phyloP scores from a whole-genome alignment of 2,329 filamentous ascomycete species.

The Colletotrichum orbiculare region DNA sequence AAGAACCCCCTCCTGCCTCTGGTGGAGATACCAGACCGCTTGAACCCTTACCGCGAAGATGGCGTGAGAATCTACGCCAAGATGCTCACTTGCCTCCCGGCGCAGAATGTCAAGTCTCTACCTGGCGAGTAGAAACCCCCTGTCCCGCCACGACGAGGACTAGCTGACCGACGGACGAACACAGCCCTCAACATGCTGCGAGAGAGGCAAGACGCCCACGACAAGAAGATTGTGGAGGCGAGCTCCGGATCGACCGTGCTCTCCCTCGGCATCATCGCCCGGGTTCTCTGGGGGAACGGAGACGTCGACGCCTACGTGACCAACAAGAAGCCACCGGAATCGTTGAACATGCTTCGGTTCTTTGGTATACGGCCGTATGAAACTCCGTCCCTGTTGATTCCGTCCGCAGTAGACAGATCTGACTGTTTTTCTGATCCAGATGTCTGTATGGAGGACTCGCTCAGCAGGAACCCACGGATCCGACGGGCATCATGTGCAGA shows the following conservation, averaged over 20 bases:
- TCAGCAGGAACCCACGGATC: slow-evolving; percentile 47
- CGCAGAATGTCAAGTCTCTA: slow-evolving; percentile 71
- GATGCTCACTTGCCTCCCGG: slow-evolving; percentile 71
- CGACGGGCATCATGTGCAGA: slow-evolving; percentile 46
- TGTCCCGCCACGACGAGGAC: neutral
- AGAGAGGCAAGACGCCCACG: neutral
- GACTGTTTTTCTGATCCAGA: slow-evolving; percentile 31
- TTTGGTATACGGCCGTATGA: slow-evolving; percentile 40
- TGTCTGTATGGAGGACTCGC: slow-evolving; percentile 47
- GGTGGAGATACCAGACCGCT: slow-evolving; percentile 65
- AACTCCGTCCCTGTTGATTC: too few relatives aligned
- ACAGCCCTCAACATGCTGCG: slow-evolving; percentile 23
- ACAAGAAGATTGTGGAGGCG: slow-evolving; percentile 24
- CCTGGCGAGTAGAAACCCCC: slow-evolving; percentile 54
- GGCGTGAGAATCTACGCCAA: slow-evolving; percentile 72
- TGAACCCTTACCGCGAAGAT: slow-evolving; percentile 68
- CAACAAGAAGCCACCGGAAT: slow-evolving; percentile 57
- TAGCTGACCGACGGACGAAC: neutral
- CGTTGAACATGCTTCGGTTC: slow-evolving; percentile 47
- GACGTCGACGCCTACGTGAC: slow-evolving; percentile 57
- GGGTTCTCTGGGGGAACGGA: slow-evolving; percentile 51
- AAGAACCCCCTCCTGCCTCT: slow-evolving; percentile 66
- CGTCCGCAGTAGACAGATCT: too few relatives aligned
- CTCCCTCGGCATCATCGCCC: slow-evolving; percentile 44
- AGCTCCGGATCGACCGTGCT: slow-evolving; percentile 30